A percentile compares a stretch with the other conserved stretches of the same genome.
Evolutionary conservation across 495 filamentous ascomycete genomes (phyloP).

Genomic region (Lentithecium fluviatile): DNA sequence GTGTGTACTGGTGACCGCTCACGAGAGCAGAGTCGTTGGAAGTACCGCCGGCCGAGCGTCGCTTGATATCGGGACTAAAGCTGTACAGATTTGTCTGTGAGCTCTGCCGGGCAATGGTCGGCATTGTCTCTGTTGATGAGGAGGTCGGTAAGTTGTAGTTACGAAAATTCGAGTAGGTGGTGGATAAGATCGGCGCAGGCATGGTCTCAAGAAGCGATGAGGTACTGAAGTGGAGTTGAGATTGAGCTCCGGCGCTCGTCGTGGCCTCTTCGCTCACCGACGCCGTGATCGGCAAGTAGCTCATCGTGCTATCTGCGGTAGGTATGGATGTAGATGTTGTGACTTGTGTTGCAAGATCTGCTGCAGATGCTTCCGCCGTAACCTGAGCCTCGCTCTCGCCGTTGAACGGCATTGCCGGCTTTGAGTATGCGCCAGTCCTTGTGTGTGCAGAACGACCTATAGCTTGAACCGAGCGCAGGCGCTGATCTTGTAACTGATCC

Average conservation of each 20-base stretch:
- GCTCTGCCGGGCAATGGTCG: slow-evolving; percentile 6
- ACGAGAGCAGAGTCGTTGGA: slow-evolving; percentile 24
- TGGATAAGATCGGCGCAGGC: slow-evolving; percentile 4
- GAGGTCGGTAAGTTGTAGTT: slow-evolving; percentile 21
- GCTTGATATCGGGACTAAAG: slow-evolving; percentile 24
- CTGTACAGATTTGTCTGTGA: slow-evolving; percentile 29
- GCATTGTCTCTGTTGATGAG: slow-evolving; percentile 15
- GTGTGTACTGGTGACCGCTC: slow-evolving; percentile 31
- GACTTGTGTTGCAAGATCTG: neutral
- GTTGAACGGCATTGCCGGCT: slow-evolving; percentile 3
- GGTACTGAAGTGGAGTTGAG: slow-evolving; percentile 23
- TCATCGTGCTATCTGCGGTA: neutral
- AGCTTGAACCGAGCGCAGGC: slow-evolving; percentile 18
- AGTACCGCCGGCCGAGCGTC: slow-evolving; percentile 7
- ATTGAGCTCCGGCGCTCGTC: neutral
- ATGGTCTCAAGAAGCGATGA: slow-evolving; percentile 12
- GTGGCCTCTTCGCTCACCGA: slow-evolving; percentile 3
- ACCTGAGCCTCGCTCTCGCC: neutral
- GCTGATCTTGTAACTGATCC: slow-evolving; percentile 26
- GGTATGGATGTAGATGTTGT: neutral
- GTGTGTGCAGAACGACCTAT: neutral
- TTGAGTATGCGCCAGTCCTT: neutral
- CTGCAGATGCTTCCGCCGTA: neutral
- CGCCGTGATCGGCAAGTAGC: slow-evolving; percentile 7
- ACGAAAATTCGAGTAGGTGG: slow-evolving; percentile 28